Conservation (phyloP, 1,139 yeast species). For the Kodamaea arcana region DNA sequence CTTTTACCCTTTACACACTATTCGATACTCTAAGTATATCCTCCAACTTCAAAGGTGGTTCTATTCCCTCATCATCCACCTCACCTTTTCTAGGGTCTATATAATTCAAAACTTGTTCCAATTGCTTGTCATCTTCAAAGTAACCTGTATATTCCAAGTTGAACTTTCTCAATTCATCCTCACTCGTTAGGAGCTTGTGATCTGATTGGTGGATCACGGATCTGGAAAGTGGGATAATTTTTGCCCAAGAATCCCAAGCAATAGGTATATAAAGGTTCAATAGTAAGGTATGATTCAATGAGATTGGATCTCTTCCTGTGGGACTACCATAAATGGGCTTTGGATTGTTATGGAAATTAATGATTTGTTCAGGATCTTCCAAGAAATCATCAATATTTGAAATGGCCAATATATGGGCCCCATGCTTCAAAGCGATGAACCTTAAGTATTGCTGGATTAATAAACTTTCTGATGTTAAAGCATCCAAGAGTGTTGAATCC, state of each 20-base stretch:
- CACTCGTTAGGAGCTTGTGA: constrained; percentile 9
- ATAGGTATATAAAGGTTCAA: constrained; percentile 39
- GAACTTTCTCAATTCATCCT: constrained; percentile 11
- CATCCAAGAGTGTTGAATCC: constrained; percentile 16
- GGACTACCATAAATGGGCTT: constrained; percentile 11
- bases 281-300: background rate
- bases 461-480: constrained; percentile 19
- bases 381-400: constrained; percentile 10
- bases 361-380: constrained; percentile 1
- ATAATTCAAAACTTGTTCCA: constrained; percentile 2
- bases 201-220: constrained; percentile 14
- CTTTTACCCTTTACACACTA: too few relatives aligned
- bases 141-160: constrained; percentile 11
- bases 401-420: constrained; percentile 27
- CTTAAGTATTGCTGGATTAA: constrained; percentile 53
- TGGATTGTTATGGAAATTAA: background rate
- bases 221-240: constrained; percentile 43
- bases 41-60: background rate
- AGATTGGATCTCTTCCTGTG: constrained; percentile 3
- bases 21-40: too few relatives aligned
- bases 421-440: constrained; percentile 42
- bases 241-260: constrained; percentile 50
- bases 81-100: background rate
- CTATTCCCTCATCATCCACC: background rate
- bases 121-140: constrained; percentile 5